phyloP scores from a whole-genome alignment of 164 flowering plant species.

The Nymphaea thermarum region DNA sequence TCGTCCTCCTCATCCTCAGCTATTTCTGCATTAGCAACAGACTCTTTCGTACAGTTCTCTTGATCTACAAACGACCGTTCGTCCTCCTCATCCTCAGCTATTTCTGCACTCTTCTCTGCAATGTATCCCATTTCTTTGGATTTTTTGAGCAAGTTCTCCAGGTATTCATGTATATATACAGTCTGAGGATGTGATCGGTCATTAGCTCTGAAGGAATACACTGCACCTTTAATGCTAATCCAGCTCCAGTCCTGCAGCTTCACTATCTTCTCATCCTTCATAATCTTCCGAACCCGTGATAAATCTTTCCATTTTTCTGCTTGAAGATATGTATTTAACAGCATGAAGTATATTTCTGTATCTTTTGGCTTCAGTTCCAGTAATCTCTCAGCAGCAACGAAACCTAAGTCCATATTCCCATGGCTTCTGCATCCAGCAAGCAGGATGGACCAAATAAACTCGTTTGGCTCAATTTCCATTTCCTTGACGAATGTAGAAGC shows the following conservation, averaged over 20 bases:
- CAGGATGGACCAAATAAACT: conserved; percentile 62
- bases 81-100: conserved; percentile 26
- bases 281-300: conserved; percentile 47
- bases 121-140: conserved; percentile 41
- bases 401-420: conserved; percentile 50
- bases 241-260: conserved; percentile 59
- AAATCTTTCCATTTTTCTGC: conserved; percentile 65
- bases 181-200: conserved; percentile 20
- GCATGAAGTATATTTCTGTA: conserved; percentile 37
- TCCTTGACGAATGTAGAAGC: conserved; percentile 58
- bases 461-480: conserved; percentile 53
- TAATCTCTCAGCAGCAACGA: conserved; percentile 63
- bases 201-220: conserved; percentile 43
- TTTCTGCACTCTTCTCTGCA: conserved; percentile 16
- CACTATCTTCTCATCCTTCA: conserved; percentile 44
- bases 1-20: conserved; percentile 27
- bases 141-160: conserved; percentile 37
- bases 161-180: conserved; percentile 18
- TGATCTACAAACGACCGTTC: conserved; percentile 14
- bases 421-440: conserved; percentile 71
- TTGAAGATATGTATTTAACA: conserved; percentile 58
- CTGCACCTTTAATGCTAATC: conserved; percentile 55
- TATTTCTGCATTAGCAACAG: conserved; percentile 18
- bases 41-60: background rate
- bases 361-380: conserved; percentile 63